These are phyloP conservation scores for Stephania cephalantha DNA, from an alignment of 164 flowering plant species.

Conservation along the genomic window DNA sequence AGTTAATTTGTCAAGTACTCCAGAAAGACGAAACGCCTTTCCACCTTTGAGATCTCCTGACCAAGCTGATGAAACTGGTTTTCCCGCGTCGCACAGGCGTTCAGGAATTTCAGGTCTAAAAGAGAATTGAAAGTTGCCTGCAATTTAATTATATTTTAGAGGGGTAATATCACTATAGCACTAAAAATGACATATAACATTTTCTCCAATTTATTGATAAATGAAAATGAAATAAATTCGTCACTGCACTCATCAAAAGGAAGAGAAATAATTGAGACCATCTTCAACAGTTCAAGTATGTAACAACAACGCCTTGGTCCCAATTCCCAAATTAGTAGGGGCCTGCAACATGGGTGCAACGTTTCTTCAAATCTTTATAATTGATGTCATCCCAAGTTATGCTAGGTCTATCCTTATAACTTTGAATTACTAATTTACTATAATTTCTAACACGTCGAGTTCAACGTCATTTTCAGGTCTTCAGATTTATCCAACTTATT, in stretches of 20 bases:
- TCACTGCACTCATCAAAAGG: not conserved
- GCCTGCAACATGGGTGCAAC: too few relatives aligned
- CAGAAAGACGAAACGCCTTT: slow-evolving; percentile 74
- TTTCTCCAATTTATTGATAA: not conserved
- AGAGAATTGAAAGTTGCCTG: slow-evolving; percentile 86
- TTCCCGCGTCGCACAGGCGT: slow-evolving; percentile 16
- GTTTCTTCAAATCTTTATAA: too few relatives aligned
- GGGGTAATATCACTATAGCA: not conserved
- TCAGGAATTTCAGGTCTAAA: slow-evolving; percentile 62
- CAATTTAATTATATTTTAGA: slow-evolving; percentile 11
- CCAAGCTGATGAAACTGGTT: slow-evolving; percentile 56
- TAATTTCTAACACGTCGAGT: too few relatives aligned
- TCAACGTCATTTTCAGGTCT: too few relatives aligned
- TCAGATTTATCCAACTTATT: too few relatives aligned
- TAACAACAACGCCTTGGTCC: too few relatives aligned
- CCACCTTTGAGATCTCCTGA: slow-evolving; percentile 83
- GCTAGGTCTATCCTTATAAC: too few relatives aligned
- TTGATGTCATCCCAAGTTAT: too few relatives aligned
- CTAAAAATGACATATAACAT: not conserved
- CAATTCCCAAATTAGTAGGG: too few relatives aligned
- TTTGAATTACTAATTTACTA: too few relatives aligned
- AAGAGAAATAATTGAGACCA: not conserved
- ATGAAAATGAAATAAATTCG: not conserved
- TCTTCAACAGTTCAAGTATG: too few relatives aligned
- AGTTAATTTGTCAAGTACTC: slow-evolving; percentile 70